Base-by-base conservation (phyloP, 352 stramenopile genomes). In the Globisporangium alternatum region DNA sequence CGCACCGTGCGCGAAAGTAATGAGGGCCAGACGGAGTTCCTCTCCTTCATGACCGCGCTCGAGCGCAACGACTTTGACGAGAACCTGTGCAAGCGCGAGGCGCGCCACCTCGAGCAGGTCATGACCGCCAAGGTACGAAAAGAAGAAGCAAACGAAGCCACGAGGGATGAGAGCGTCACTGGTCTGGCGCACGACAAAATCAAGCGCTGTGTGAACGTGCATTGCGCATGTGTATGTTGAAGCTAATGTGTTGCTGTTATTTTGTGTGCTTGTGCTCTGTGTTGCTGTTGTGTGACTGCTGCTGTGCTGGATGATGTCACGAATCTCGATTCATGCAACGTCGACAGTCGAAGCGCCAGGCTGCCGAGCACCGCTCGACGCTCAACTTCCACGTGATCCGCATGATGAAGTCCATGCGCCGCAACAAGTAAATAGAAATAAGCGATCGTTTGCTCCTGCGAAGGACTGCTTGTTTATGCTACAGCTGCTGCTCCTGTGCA, bases 321-420 rank as follows among this genome's bases (percentile, higher is more conserved):
- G 5, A 6, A 12, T 44, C 4, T 31, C 54, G 61, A 43, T 45
- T 55, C 7, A 22, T 62, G 31, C 67, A 31, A 43, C 13, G 5
- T 15, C 3, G 21, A 30, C 25, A 89, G 79, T 73, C 78, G 39
- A 73, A 83, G 69, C 78, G 80, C 55, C 77, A 81, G 60, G 77
- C 76, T 12, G 79, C 81, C 0, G 85, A 82, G 64, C 85, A 94
- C 70, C 86, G 86, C 44, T 92, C 87, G 52, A 91, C 87, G 61
- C 80, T 96, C 47, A 94, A 94, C 74, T 93, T 93, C 68, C 82
- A 94, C 72, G 87, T 96, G 22, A 90, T 94, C 45, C 87, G 86
- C 71, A 94, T 94, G 85, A 83, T 94, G 74, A 94, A 94, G 77
- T 73, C 69, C 8, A 72, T 90, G 68, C 56, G 78, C 62, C 76